Base-by-base conservation (phyloP, 75 land plant genomes). In the Pseudotsuga menziesii region DNA sequence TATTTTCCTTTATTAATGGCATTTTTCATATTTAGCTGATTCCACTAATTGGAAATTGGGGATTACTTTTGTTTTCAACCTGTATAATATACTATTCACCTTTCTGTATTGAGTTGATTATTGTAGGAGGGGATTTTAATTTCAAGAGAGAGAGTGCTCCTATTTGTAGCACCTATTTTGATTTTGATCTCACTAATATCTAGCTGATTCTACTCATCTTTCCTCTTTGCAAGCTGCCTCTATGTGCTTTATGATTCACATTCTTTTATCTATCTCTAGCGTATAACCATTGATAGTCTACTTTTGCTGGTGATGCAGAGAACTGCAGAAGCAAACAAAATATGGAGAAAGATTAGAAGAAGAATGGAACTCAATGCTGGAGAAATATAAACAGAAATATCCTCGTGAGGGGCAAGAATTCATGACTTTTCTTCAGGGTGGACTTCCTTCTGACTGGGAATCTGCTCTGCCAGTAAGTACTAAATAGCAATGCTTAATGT, bases 371-470 rank as follows among this genome's bases (percentile, higher is more conserved):
- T 60, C 72, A 20, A 56, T 64, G 2, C 39, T 83, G 17, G 59
- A 56, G 8, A 48, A 63, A 22, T 94, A 92, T 76, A 77, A 84
- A 72, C 73, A 83, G 83, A 90, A 92, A 76, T 94, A 92, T 76
- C 83, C 82, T 16, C 75, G 80, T 32, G 94, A 92, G 75, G 92
- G 83, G n/a, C 76, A 82, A 14, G 92, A 88, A 63, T 81, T 94
- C 56, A 87, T 80, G 76, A 80, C 82, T 64, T 84, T 94, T 76
- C 73, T 88, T 41, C 66, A 72, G 36, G 88, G 89, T 57, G 76
- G 77, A 57, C 60, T 94, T 11, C 92, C 92, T n/a, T 69, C 77
- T 41, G 87, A 88, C 41, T 94, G 97, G 97, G 92, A 90, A 36
- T 80, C 87, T 58, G 82, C 86, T 57, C 82, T 94, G 57, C 97